Conservation (phyloP, 1,284 basidiomycete genomes). For the Sporisorium iseilematis-ciliati region DNA sequence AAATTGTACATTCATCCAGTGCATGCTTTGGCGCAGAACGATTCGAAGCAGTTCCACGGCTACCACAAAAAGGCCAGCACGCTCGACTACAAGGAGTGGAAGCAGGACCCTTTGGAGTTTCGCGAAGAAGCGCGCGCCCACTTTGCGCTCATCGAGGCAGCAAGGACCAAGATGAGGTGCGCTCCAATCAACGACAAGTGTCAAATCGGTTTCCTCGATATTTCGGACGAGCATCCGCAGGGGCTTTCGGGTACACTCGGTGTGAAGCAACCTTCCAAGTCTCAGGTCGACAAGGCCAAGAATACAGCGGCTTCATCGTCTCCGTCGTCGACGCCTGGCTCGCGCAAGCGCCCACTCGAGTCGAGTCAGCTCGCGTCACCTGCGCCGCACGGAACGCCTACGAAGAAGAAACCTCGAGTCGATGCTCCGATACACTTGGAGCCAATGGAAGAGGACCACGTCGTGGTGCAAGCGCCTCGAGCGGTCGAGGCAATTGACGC, state of each 20-base stretch:
- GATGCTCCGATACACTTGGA: background rate
- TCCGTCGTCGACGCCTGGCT: constrained; percentile 8
- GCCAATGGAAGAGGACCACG: constrained; percentile 16
- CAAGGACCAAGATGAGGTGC: constrained; percentile 36
- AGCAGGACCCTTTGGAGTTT: constrained; percentile 36
- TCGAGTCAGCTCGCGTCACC: constrained; percentile 12
- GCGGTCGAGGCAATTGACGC: background rate
- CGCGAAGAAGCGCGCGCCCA: constrained; percentile 31
- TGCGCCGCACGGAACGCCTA: constrained; percentile 9
- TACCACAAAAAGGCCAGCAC: constrained; percentile 37
- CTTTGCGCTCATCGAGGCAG: constrained; percentile 46
- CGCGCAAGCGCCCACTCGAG: constrained; percentile 27
- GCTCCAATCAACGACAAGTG: constrained; percentile 18
- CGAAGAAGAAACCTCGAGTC: constrained; percentile 19
- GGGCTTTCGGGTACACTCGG: constrained; percentile 41
- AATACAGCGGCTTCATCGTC: constrained; percentile 4
- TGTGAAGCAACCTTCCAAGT: constrained; percentile 5
- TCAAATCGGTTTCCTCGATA: constrained; percentile 47
- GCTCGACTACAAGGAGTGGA: constrained; percentile 48
- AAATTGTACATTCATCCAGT: constrained; percentile 44
- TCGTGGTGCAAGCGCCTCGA: background rate
- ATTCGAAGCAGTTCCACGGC: constrained; percentile 29
- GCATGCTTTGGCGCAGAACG: constrained; percentile 37
- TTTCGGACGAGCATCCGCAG: constrained; percentile 21
- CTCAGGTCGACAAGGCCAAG: constrained; percentile 7